phyloP scores from a whole-genome alignment of 2,329 filamentous ascomycete species.

The Oidium heveae region DNA sequence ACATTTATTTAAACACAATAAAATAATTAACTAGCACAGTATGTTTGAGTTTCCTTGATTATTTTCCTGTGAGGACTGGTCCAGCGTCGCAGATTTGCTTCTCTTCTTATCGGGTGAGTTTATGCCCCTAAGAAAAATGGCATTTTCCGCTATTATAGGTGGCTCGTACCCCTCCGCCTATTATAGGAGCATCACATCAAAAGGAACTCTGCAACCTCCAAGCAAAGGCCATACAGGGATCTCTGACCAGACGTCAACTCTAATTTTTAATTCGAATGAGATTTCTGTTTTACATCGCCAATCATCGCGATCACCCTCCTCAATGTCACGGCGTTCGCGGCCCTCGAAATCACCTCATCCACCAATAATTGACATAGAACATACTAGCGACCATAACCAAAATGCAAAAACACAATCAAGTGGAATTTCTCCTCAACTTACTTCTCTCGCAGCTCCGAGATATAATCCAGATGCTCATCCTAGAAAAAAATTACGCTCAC shows the following conservation, averaged over 20 bases:
- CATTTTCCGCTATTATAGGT: neutral
- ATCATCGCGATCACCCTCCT: slow-evolving; percentile 30
- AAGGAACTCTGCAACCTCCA: neutral
- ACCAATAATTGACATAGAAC: slow-evolving; percentile 24
- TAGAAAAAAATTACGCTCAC: slow-evolving; percentile 36
- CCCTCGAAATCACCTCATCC: slow-evolving; percentile 28
- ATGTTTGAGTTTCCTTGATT: too few species aligned
- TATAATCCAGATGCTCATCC: slow-evolving; percentile 25
- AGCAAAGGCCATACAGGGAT: neutral
- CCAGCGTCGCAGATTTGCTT: too few species aligned
- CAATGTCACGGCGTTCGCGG: slow-evolving; percentile 26
- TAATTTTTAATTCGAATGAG: slow-evolving; percentile 14
- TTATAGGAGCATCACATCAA: neutral
- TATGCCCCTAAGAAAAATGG: neutral
- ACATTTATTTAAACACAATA: too few species aligned
- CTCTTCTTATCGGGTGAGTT: too few species aligned
- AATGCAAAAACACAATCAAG: slow-evolving; percentile 35
- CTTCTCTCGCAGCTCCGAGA: slow-evolving; percentile 27
- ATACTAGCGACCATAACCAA: slow-evolving; percentile 31
- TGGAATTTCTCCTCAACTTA: slow-evolving; percentile 30
- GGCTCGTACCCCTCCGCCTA: neutral
- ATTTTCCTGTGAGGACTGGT: too few species aligned
- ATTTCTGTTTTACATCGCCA: slow-evolving; percentile 39
- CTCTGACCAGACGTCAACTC: slow-evolving; percentile 9
- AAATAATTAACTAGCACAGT: too few species aligned